These are phyloP conservation scores for Cercospora zeae-maydis DNA, from an alignment of 2,329 filamentous ascomycete species.

Conservation along the genomic window DNA sequence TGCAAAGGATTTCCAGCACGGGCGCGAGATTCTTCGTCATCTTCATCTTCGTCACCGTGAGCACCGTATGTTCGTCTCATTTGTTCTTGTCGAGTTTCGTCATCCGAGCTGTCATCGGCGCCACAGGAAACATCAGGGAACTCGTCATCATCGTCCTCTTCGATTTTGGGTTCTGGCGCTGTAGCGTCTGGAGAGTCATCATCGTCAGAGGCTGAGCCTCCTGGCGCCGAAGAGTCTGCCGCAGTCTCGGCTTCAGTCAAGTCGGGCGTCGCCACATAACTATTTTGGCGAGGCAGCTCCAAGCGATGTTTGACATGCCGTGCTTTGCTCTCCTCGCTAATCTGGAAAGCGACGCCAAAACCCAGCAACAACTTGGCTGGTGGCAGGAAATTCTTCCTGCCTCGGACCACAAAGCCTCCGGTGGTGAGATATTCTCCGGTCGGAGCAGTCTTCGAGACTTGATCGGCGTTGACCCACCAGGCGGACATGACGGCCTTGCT, in stretches of 20 bases:
- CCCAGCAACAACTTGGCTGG: constrained; percentile 84
- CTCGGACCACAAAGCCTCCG: constrained; percentile 76
- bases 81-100: constrained; percentile 30
- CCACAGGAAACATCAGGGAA: constrained; percentile 41
- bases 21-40: constrained; percentile 21
- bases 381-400: constrained; percentile 86
- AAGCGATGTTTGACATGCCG: constrained; percentile 74
- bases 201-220: constrained; percentile 35
- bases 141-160: constrained; percentile 34
- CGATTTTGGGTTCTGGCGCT: constrained; percentile 24
- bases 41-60: constrained; percentile 29
- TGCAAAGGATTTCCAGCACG: constrained; percentile 42
- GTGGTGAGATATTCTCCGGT: constrained; percentile 74
- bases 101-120: constrained; percentile 16
- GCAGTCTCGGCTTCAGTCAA: constrained; percentile 34
- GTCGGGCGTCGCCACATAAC: constrained; percentile 25
- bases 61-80: constrained; percentile 17
- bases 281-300: constrained; percentile 33
- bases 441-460: constrained; percentile 80
- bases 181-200: constrained; percentile 30
- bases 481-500: constrained; percentile 93
- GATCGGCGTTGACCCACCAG: constrained; percentile 89
- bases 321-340: constrained; percentile 81
- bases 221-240: constrained; percentile 27
- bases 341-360: constrained; percentile 80